These are phyloP conservation scores for Drosera spatulata DNA, from an alignment of 179 eudicot species.

Conservation along the genomic window DNA sequence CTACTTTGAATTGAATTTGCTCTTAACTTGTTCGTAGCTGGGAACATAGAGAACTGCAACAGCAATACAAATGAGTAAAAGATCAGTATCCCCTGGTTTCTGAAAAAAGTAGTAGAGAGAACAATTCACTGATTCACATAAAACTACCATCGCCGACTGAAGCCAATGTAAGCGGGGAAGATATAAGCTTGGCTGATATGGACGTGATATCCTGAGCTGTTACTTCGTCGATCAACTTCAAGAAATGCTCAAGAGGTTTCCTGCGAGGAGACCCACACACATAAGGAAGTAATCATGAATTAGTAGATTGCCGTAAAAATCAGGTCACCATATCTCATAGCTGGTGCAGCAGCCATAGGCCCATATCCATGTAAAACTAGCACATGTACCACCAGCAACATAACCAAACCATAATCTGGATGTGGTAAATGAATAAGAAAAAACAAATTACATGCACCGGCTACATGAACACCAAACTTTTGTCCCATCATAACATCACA, in stretches of 20 bases:
- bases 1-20: slow-evolving; percentile 44
- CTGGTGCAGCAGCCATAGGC: too few species aligned
- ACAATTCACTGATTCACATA: background rate
- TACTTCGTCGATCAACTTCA: slow-evolving; percentile 60
- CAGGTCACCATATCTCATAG: too few species aligned
- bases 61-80: background rate
- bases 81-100: background rate
- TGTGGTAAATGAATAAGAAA: too few species aligned
- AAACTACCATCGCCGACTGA: slow-evolving; percentile 75
- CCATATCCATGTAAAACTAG: too few species aligned
- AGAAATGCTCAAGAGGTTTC: slow-evolving; percentile 69
- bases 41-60: slow-evolving; percentile 65
- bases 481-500: too few species aligned
- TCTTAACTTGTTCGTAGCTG: slow-evolving; percentile 54
- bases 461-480: too few species aligned
- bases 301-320: too few species aligned
- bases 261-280: slow-evolving; percentile 14
- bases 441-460: too few species aligned
- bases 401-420: too few species aligned
- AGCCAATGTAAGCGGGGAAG: slow-evolving; percentile 90
- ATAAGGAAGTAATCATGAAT: background rate
- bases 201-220: slow-evolving; percentile 50
- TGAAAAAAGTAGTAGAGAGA: background rate
- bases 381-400: too few species aligned
- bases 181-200: slow-evolving; percentile 47